Evolutionary conservation across 345 rosid genomes (phyloP).

Genomic region (Populus alba): DNA sequence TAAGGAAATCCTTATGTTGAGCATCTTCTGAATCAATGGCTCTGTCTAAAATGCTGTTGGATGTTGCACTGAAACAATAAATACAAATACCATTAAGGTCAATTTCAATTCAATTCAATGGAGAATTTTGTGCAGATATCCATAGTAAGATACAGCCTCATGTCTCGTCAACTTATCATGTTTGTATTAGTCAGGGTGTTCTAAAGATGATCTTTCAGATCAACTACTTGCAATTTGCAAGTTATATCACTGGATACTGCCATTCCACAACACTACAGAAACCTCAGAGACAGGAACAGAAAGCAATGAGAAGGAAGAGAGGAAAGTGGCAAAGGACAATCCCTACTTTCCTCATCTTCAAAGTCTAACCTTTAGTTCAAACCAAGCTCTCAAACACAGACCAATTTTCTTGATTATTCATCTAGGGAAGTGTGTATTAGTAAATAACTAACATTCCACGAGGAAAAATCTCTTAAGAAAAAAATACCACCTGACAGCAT

Average conservation of each 20-base stretch:
- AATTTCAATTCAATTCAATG: constrained; percentile 3
- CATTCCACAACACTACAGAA: background rate
- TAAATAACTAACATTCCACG: background rate
- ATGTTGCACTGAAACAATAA: constrained; percentile 70
- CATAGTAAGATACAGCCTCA: background rate
- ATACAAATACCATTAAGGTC: constrained; percentile 5
- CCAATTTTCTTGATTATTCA: constrained; percentile 11
- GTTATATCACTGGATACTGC: background rate
- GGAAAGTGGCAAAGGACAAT: background rate
- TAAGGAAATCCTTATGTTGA: constrained; percentile 93
- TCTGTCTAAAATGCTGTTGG: constrained; percentile 90
- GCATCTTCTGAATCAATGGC: constrained; percentile 96
- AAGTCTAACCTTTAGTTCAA: background rate
- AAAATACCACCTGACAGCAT: background rate
- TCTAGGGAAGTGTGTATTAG: background rate
- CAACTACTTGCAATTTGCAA: constrained; percentile 1
- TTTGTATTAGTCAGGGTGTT: background rate
- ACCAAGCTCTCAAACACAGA: background rate
- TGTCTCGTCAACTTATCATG: background rate
- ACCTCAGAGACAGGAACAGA: background rate
- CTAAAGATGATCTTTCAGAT: background rate
- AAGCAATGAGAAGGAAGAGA: background rate
- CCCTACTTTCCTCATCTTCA: background rate
- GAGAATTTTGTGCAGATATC: background rate
- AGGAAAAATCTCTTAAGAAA: background rate